Percentiles rank a stretch among this genome's conserved stretches.
Conservation (phyloP, 1,284 basidiomycete genomes). For the Marasmius tenuissimus region DNA sequence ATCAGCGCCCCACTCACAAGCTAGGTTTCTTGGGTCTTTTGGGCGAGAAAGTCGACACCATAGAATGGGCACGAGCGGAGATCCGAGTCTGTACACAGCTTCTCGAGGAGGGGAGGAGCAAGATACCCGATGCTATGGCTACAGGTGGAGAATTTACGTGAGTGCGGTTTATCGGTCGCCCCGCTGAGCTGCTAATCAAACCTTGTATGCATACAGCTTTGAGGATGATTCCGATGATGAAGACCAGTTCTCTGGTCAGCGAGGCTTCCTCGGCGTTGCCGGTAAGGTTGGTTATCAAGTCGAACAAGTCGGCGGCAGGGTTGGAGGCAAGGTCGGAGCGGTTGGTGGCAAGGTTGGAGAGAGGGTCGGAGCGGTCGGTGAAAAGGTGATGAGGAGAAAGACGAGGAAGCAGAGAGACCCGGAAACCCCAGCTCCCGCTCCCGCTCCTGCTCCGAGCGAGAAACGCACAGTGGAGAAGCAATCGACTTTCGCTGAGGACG, state of each 20-base stretch:
- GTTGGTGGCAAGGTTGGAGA: slow-evolving; percentile 7
- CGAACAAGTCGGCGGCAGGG: not conserved
- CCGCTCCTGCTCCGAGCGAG: slow-evolving; percentile 15
- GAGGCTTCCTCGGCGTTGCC: slow-evolving; percentile 16
- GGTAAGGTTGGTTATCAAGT: slow-evolving; percentile 18
- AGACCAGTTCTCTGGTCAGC: slow-evolving; percentile 16
- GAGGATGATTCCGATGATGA: slow-evolving; percentile 25
- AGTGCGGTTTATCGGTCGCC: not conserved
- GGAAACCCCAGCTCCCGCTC: slow-evolving; percentile 8
- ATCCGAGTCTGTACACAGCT: slow-evolving; percentile 53
- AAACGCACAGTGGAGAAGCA: slow-evolving; percentile 12
- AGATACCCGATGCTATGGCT: slow-evolving; percentile 21
- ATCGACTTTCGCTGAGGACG: slow-evolving; percentile 7
- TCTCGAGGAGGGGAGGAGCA: slow-evolving; percentile 49
- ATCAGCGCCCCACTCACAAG: slow-evolving; percentile 80
- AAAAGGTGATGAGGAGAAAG: slow-evolving; percentile 4
- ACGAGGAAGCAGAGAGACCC: slow-evolving; percentile 1
- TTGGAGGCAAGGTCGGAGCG: slow-evolving; percentile 5
- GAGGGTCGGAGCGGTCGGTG: slow-evolving; percentile 1
- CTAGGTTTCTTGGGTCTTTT: slow-evolving; percentile 60
- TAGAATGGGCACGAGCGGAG: slow-evolving; percentile 85
- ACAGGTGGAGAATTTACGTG: not conserved
- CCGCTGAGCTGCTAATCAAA: not conserved
- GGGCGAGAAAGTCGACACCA: slow-evolving; percentile 87
- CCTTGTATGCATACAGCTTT: slow-evolving; percentile 8